Evolutionary conservation across 1,284 basidiomycete genomes (phyloP).

Genomic region (Ceratorhiza oryzae-sativae): DNA sequence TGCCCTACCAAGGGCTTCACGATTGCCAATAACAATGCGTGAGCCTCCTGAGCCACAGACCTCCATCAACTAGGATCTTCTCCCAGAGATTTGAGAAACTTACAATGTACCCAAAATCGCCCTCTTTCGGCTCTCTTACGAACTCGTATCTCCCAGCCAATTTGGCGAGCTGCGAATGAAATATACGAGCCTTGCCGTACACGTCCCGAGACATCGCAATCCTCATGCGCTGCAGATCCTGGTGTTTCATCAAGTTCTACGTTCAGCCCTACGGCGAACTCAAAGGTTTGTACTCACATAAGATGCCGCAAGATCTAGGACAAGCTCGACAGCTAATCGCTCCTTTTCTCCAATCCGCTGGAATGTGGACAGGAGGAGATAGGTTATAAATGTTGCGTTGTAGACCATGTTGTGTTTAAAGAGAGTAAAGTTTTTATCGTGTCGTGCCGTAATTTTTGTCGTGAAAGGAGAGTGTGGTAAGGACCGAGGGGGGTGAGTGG

Average conservation of each 20-base stretch:
- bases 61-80: neutral
- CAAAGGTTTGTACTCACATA: neutral
- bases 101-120: constrained; percentile 23
- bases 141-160: constrained; percentile 6
- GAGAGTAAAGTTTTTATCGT: neutral
- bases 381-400: constrained; percentile 28
- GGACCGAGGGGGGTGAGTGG: neutral
- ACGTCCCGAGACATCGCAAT: constrained; percentile 25
- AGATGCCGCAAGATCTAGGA: constrained; percentile 11
- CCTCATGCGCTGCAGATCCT: constrained; percentile 7
- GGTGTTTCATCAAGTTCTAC: neutral
- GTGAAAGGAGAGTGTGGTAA: constrained; percentile 1
- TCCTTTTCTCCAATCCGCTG: constrained; percentile 25
- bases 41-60: neutral
- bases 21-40: constrained; percentile 14
- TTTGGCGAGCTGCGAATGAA: constrained; percentile 2
- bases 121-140: neutral
- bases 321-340: constrained; percentile 25
- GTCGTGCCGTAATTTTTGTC: neutral
- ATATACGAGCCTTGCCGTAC: constrained; percentile 24
- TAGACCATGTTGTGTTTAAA: constrained; percentile 28
- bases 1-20: constrained; percentile 21
- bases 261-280: neutral
- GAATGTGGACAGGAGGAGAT: constrained; percentile 28
- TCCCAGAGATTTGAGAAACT: neutral